Conservation (phyloP, 768 basidiomycete species). For the Russula griseocarnosa region DNA sequence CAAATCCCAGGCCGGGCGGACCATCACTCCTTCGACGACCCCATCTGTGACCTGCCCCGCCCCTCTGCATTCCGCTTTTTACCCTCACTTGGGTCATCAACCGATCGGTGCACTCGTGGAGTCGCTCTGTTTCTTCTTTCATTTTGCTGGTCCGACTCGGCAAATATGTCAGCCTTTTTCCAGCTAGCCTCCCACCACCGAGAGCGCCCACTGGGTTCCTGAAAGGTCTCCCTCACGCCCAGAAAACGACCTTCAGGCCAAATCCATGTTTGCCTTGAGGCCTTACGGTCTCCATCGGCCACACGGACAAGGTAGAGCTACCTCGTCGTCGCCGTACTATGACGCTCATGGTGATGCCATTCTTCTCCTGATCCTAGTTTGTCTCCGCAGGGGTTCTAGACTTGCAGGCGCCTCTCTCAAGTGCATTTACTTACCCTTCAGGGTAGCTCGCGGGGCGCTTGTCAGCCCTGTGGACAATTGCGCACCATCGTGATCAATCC, state of each 20-base stretch:
- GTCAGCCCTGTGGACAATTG: background rate
- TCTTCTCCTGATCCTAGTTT: background rate
- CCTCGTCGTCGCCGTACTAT: background rate
- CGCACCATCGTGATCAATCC: background rate
- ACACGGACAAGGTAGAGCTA: background rate
- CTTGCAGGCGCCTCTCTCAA: background rate
- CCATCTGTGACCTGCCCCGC: background rate
- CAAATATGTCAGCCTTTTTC: background rate
- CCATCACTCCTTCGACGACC: background rate
- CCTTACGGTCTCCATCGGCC: background rate
- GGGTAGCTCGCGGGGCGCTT: no score
- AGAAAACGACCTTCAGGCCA: background rate
- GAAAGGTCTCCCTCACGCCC: background rate
- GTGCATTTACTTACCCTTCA: background rate
- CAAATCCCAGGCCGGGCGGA: slow-evolving; percentile 12
- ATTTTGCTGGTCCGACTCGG: background rate
- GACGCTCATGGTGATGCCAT: background rate
- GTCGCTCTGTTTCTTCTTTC: background rate
- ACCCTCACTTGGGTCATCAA: background rate
- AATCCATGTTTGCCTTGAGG: background rate
- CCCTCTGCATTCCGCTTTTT: background rate
- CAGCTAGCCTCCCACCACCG: background rate
- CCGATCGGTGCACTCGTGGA: background rate
- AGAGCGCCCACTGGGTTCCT: background rate
- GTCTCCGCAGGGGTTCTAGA: background rate